Base-by-base conservation (phyloP, 2,329 filamentous ascomycete species). In the Lecanicillium sp. region DNA sequence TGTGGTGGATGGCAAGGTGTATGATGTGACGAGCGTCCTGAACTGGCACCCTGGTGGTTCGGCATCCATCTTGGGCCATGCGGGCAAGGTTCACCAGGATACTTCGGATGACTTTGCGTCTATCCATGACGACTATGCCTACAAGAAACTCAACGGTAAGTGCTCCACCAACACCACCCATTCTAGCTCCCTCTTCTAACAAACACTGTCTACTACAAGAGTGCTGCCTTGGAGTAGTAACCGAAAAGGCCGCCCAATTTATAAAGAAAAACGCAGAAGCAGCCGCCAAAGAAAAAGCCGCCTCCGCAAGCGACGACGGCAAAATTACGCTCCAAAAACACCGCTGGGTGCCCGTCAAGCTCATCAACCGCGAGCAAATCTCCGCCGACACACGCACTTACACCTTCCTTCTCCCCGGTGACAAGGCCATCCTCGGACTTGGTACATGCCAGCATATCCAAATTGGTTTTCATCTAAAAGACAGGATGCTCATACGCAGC, bases 401-500 rank as follows among this genome's bases (percentile, higher is more conserved):
- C 51, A 71, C 63, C 3, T 73, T 73, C 48, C 41, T 53, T 19
- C 58, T 71, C 2, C 65, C 66, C 0, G 49, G 57, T 1, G 50
- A 46, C 15, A 55, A 57, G 25, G 53, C 58, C n/a, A 53, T 60
- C 6, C 58, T 75, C 0, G 69, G 70, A 0, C 51, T 74, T 1
- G 60, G 59, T 15, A 74, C 67, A 0, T 68, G 70, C 38, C 68
- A 75, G 48, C 71, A 75, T 45, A 51, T 75, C 16, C 62, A 71
- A 38, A 43, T 75, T 8, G 71, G 70, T 3, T 72, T 74, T 46
- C 70, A 75, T 42, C 57, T 74, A 42, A 49, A 57, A 30, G 70
- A 74, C 45, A 59, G 62, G 36, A 68, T 75, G 57, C 56, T 74
- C 9, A 59, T 71, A 11, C 62, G 71, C 1, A 58, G 59, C 1